Evolutionary conservation across 106 monocot species (phyloP), one percentile per base, ranked within the genome.

Genomic region (Cymbidium sinense): DNA sequence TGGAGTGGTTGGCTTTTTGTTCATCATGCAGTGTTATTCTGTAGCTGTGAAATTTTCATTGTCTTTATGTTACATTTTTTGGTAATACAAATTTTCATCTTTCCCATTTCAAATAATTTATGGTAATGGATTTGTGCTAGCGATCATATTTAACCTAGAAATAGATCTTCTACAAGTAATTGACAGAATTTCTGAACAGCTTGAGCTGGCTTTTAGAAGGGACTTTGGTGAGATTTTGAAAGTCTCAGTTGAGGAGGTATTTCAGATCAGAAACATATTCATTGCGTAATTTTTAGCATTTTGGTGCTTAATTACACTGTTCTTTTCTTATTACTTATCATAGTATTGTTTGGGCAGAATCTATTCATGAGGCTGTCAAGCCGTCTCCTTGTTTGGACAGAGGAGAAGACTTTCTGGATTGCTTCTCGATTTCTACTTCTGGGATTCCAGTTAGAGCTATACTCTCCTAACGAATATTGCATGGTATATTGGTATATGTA

Each of bases 401-500:
- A 93, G 74, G 87, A 99, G 78, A 88, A 93, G 52, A 93, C 89
- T 19, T 99, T 86, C 77, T 99, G 99, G 99, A 91, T 95, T 86
- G 94, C 99, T 76, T 92, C 90, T 54, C 87, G 95, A 76, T 99
- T 92, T 83, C 84, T 99, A 30, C 86, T 76, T 62, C 82, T 99
- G 80, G 99, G 99, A 54, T 99, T 99, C 79, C 89, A 99, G 78
- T 70, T 99, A 75, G 95, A 99, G 71, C 87, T 99, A 21, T 99
- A 93, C 79, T 87, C 88, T 81, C 79, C 95, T 29, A 51, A 71
- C 43, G 99, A 95, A 76, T 99, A 92, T 74, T 95, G 92, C 83
- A 99, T 99, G 99, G 87, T 99, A 23, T 99, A 99, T 80, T 99
- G 99, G 99, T 95, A 99, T 76, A 86, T 99, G 95, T 89, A 90